Evolutionary conservation across 805 yeast genomes (phyloP).

Genomic region (Candida pseudofarinosa): DNA sequence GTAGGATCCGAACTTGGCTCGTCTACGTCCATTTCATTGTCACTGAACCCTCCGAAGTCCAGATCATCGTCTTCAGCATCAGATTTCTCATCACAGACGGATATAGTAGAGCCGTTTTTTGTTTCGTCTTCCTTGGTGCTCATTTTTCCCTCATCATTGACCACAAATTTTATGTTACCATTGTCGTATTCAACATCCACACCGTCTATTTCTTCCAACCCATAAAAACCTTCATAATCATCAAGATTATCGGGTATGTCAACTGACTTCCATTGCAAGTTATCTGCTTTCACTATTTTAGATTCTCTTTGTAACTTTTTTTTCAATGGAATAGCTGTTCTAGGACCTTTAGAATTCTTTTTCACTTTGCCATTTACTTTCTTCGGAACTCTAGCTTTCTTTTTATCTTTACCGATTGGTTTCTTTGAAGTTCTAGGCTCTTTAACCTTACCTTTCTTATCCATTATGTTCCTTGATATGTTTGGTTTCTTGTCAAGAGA

Average conservation of each 20-base stretch:
- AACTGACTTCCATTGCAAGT: constrained; percentile 74
- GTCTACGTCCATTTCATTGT: constrained; percentile 5
- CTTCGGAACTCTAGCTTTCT: neutral
- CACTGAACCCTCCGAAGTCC: constrained; percentile 17
- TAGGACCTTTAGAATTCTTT: neutral
- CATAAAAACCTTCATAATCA: constrained; percentile 88
- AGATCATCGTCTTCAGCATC: constrained; percentile 12
- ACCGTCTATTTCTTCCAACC: constrained; percentile 91
- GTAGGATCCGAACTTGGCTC: neutral
- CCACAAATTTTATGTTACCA: constrained; percentile 59
- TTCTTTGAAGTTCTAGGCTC: neutral
- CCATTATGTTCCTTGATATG: neutral
- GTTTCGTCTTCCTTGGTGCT: constrained; percentile 15
- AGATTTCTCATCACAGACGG: constrained; percentile 6
- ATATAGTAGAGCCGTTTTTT: constrained; percentile 11
- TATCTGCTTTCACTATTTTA: constrained; percentile 45
- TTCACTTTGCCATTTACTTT: neutral
- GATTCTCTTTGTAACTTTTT: constrained; percentile 28
- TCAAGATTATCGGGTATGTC: constrained; percentile 79
- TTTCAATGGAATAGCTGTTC: constrained; percentile 18
- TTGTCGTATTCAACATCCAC: constrained; percentile 74
- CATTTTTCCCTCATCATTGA: constrained; percentile 25
- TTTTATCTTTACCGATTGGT: neutral
- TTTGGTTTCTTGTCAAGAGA: too few relatives aligned
- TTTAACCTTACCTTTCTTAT: neutral